These are phyloP conservation scores for Gnomoniopsis sp. DNA, from an alignment of 2,329 filamentous ascomycete species.

Conservation along the genomic window DNA sequence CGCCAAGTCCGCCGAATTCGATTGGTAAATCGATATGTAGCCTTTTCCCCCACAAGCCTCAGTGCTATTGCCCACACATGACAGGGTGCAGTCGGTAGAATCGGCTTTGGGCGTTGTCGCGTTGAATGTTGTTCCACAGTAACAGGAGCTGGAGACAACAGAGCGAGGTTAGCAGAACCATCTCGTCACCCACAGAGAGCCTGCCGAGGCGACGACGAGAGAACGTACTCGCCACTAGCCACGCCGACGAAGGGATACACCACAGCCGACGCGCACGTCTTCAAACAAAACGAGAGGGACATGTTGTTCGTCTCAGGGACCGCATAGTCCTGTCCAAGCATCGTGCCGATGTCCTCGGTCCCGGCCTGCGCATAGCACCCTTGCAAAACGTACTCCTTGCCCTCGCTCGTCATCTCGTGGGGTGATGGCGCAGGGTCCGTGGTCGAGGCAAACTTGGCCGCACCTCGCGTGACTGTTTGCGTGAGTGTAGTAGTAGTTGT, in stretches of 20 bases:
- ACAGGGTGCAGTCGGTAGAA: background rate
- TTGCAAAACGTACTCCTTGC: constrained; percentile 1
- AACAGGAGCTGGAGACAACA: constrained; percentile 1
- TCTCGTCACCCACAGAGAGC: background rate
- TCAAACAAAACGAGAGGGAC: constrained; percentile 9
- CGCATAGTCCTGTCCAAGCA: constrained; percentile 3
- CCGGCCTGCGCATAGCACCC: constrained; percentile 6
- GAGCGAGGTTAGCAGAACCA: background rate
- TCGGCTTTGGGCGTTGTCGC: background rate
- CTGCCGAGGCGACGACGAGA: background rate
- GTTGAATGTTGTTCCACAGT: constrained; percentile 9
- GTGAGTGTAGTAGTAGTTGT: background rate
- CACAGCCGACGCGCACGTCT: background rate
- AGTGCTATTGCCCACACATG: background rate
- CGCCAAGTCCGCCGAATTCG: background rate
- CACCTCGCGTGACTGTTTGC: background rate
- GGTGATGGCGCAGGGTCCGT: background rate
- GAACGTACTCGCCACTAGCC: constrained; percentile 5
- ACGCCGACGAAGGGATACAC: constrained; percentile 7
- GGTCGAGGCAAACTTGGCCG: background rate
- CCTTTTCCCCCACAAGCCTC: constrained; percentile 5
- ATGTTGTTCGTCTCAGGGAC: background rate
- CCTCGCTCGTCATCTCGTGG: background rate
- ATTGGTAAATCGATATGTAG: constrained; percentile 7
- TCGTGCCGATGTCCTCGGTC: background rate